A percentile compares a stretch with the other conserved stretches of the same genome.
Evolutionary conservation across 1,284 basidiomycete genomes (phyloP).

Genomic region (Malassezia sp.): DNA sequence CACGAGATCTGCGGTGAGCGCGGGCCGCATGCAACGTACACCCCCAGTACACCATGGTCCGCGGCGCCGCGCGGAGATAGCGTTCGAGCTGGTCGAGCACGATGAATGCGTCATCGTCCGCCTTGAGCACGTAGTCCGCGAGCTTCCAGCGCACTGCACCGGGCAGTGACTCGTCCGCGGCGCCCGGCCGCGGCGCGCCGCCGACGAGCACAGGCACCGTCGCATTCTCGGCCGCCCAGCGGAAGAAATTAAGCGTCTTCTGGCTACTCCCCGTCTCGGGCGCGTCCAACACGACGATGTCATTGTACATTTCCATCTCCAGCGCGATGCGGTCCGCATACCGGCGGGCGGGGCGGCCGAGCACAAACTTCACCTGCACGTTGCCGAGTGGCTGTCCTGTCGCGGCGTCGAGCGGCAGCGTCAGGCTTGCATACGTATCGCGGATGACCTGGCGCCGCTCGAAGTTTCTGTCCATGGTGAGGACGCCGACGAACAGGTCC

Average conservation of each 20-base stretch:
- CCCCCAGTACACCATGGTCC: conserved; percentile 42
- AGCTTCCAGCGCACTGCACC: conserved; percentile 44
- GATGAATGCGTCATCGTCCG: conserved; percentile 44
- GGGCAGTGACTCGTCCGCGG: conserved; percentile 22
- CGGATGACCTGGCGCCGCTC: conserved; percentile 81
- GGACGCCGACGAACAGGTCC: conserved; percentile 79
- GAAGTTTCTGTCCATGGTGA: conserved; percentile 64
- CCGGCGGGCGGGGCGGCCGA: conserved; percentile 69
- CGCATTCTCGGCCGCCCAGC: conserved; percentile 78
- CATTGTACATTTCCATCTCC: conserved; percentile 87
- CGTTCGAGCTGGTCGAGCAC: conserved; percentile 42
- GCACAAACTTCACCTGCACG: conserved; percentile 77
- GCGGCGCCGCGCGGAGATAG: conserved; percentile 38
- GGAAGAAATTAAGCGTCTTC: conserved; percentile 69
- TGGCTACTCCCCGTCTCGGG: conserved; percentile 84
- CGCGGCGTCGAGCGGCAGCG: conserved; percentile 34
- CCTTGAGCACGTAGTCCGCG: conserved; percentile 45
- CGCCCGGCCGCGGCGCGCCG: conserved; percentile 60
- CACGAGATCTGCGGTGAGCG: conserved; percentile 57
- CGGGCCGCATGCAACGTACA: conserved; percentile 19
- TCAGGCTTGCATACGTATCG: conserved; percentile 74
- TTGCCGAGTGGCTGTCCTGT: conserved; percentile 52
- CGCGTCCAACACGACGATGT: conserved; percentile 72
- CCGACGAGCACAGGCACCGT: conserved; percentile 61
- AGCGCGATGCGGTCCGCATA: conserved; percentile 69